A percentile compares a stretch with the other conserved stretches of the same genome.
phyloP scores from a whole-genome alignment of 306 rosid genomes.

The Dalbergia cultrata region DNA sequence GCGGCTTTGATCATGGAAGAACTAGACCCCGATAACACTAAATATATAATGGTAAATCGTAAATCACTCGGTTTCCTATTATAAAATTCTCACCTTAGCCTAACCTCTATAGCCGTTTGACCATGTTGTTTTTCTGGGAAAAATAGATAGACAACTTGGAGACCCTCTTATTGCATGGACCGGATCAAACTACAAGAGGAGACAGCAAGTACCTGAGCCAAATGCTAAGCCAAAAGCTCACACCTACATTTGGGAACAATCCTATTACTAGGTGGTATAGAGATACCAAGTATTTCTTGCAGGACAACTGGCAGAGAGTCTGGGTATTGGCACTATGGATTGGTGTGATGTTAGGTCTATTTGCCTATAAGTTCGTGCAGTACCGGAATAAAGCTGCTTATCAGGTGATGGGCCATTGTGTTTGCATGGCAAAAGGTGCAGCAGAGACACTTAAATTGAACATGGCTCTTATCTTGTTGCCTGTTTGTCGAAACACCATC shows the following conservation, averaged over 20 bases:
- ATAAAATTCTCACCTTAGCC: slow-evolving; percentile 27
- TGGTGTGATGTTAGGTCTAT: slow-evolving; percentile 58
- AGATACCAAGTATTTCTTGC: slow-evolving; percentile 56
- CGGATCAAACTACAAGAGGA: slow-evolving; percentile 51
- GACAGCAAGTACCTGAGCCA: slow-evolving; percentile 57
- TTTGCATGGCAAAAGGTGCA: slow-evolving; percentile 81
- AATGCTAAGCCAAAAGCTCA: slow-evolving; percentile 62
- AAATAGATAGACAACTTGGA: slow-evolving; percentile 70
- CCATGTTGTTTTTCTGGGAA: slow-evolving; percentile 26
- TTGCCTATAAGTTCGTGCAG: slow-evolving; percentile 60
- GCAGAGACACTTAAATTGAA: slow-evolving; percentile 73
- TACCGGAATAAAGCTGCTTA: slow-evolving; percentile 57
- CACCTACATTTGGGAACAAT: slow-evolving; percentile 44
- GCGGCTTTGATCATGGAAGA: slow-evolving; percentile 88
- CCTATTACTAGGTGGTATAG: slow-evolving; percentile 51
- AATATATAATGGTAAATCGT: slow-evolving; percentile 64
- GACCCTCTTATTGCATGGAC: slow-evolving; percentile 61
- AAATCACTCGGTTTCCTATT: slow-evolving; percentile 9
- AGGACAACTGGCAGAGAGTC: slow-evolving; percentile 67
- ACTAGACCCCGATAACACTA: slow-evolving; percentile 65
- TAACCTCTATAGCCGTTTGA: slow-evolving; percentile 14
- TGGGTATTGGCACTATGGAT: slow-evolving; percentile 67
- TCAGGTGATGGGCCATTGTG: slow-evolving; percentile 70
- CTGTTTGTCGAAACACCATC: slow-evolving; percentile 71
- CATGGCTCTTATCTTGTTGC: slow-evolving; percentile 71